phyloP scores from a whole-genome alignment of 345 rosid genomes.

The Clarkia xantiana region DNA sequence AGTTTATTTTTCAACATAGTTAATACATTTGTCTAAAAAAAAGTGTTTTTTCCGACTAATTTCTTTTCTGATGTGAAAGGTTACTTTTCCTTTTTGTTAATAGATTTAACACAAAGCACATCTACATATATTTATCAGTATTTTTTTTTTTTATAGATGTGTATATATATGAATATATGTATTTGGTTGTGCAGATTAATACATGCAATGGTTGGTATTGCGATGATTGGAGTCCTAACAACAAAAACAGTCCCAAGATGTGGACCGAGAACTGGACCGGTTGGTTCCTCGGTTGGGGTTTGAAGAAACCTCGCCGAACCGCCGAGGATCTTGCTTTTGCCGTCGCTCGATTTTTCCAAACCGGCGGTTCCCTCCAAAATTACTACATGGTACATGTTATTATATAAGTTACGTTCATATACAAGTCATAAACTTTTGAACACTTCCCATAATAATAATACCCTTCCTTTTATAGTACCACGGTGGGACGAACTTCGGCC shows the following conservation, averaged over 20 bases:
- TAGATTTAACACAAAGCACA: no score
- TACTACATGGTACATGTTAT: constrained; percentile 34
- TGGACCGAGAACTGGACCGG: constrained; percentile 43
- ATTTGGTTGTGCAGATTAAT: constrained; percentile 10
- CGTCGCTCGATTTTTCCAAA: constrained; percentile 31
- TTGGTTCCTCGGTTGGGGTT: constrained; percentile 26
- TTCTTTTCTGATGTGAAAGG: no score
- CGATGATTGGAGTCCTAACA: constrained; percentile 17
- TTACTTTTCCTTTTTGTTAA: no score
- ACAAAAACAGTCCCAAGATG: constrained; percentile 19
- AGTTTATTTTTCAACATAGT: no score
- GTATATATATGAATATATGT: not conserved
- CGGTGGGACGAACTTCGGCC: constrained; percentile 41
- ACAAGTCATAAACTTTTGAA: not conserved
- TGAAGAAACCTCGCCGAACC: constrained; percentile 15
- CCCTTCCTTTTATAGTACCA: no score
- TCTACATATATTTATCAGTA: no score
- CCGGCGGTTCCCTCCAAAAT: constrained; percentile 26
- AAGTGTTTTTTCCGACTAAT: no score
- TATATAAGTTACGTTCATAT: not conserved
- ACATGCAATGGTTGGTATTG: constrained; percentile 35
- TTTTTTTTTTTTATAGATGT: not conserved
- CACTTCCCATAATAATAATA: no score
- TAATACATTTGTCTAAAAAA: no score
- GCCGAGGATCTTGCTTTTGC: constrained; percentile 44